phyloP scores from a whole-genome alignment of 1,284 basidiomycete species.

The Sporisorium graminicola region DNA sequence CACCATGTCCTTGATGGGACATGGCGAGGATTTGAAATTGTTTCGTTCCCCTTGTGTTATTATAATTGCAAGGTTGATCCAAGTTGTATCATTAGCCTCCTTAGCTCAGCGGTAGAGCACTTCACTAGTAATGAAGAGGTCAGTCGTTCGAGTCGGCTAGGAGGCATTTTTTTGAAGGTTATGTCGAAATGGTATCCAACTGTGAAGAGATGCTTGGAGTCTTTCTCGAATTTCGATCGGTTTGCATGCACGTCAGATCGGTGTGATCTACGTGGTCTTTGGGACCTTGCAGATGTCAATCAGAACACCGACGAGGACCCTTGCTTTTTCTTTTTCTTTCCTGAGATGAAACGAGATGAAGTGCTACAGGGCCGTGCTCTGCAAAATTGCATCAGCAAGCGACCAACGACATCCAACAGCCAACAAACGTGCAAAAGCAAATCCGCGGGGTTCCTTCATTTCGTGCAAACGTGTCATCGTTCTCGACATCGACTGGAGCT shows the following conservation, averaged over 20 bases:
- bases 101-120: conserved; percentile 61
- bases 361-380: too few relatives aligned
- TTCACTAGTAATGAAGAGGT: conserved; percentile 59
- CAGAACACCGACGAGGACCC: background rate
- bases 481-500: background rate
- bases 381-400: background rate
- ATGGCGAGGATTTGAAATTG: too few relatives aligned
- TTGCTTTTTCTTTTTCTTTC: background rate
- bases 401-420: background rate
- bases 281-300: background rate
- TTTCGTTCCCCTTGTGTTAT: too few relatives aligned
- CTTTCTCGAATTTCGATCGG: background rate
- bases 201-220: too few relatives aligned
- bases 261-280: background rate
- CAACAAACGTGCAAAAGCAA: background rate
- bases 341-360: too few relatives aligned
- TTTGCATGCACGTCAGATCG: background rate
- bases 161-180: conserved; percentile 41
- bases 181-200: too few relatives aligned
- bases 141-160: conserved; percentile 59
- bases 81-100: conserved; percentile 27
- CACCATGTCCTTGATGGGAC: too few relatives aligned
- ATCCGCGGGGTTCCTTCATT: background rate
- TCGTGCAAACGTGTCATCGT: background rate
- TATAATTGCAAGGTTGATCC: too few relatives aligned